These are phyloP conservation scores for Aspergillus sp. DNA, from an alignment of 2,329 filamentous ascomycete species.

Conservation along the genomic window DNA sequence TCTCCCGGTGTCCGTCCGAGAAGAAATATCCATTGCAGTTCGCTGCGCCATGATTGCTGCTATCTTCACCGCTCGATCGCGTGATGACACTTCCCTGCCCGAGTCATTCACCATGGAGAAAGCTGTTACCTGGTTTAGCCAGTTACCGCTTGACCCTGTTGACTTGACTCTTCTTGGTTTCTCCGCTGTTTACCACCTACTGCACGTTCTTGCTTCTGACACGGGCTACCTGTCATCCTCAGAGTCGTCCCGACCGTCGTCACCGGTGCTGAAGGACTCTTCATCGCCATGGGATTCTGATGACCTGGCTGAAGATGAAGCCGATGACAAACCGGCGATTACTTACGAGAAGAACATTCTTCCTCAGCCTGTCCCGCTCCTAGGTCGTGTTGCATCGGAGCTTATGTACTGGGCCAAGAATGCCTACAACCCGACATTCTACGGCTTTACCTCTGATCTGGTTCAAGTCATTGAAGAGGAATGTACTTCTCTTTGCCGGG, in stretches of 20 bases:
- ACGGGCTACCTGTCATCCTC: conserved; percentile 39
- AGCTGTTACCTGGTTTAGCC: conserved; percentile 43
- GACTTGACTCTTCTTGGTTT: conserved; percentile 45
- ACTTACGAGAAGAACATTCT: conserved; percentile 2
- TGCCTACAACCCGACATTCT: conserved; percentile 45
- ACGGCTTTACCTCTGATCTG: conserved; percentile 39
- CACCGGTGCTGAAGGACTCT: conserved; percentile 23
- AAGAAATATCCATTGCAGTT: conserved; percentile 58
- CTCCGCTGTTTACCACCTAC: conserved; percentile 41
- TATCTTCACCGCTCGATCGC: conserved; percentile 44
- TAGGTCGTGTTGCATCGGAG: conserved; percentile 40
- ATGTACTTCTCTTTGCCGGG: conserved; percentile 36
- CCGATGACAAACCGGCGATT: conserved; percentile 18
- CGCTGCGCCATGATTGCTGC: conserved; percentile 60
- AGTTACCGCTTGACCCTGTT: conserved; percentile 43
- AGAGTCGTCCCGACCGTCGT: conserved; percentile 31
- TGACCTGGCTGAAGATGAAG: conserved; percentile 26
- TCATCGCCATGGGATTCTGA: conserved; percentile 16
- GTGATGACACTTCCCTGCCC: conserved; percentile 32
- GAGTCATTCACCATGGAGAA: conserved; percentile 40
- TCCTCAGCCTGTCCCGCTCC: conserved; percentile 31
- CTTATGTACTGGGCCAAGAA: conserved; percentile 47
- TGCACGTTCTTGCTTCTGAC: conserved; percentile 42
- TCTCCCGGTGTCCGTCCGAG: conserved; percentile 48
- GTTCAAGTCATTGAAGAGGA: conserved; percentile 41